phyloP scores from a whole-genome alignment of 768 basidiomycete species.

The Kwoniella newhampshirensis region DNA sequence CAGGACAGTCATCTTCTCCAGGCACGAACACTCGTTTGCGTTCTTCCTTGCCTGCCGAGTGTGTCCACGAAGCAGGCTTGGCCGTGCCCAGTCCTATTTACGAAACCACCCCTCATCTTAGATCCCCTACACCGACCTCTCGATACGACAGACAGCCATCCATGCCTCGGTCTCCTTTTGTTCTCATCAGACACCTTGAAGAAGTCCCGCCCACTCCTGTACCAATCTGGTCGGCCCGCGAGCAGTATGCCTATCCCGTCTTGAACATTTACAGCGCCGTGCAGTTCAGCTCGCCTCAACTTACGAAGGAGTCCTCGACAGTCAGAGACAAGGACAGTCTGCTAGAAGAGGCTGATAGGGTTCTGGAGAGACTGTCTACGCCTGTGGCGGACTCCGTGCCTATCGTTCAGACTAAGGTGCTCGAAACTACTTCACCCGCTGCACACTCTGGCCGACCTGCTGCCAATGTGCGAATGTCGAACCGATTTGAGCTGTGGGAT shows the following conservation, averaged over 20 bases:
- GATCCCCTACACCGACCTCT: background rate
- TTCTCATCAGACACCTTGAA: constrained; percentile 12
- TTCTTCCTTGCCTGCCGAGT: background rate
- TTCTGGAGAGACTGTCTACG: constrained; percentile 7
- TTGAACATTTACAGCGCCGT: no score
- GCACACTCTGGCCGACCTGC: no score
- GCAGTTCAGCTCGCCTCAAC: constrained; percentile 7
- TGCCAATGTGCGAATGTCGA: no score
- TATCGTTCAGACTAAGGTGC: no score
- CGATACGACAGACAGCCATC: background rate
- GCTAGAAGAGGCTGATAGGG: constrained; percentile 17
- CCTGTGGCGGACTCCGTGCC: no score
- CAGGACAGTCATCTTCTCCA: no score
- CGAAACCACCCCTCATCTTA: background rate
- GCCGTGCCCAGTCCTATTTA: background rate
- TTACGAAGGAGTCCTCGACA: constrained; percentile 1
- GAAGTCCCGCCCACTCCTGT: constrained; percentile 12
- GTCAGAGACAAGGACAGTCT: constrained; percentile 7
- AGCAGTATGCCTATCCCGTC: background rate
- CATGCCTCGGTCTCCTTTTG: constrained; percentile 11
- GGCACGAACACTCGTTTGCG: no score
- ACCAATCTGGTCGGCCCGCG: background rate
- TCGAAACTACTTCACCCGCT: no score
- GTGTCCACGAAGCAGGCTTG: background rate
- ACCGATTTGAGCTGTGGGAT: no score